phyloP scores from a whole-genome alignment of 1,139 yeast genomes.

The Zhuliangozyma parablackwelliae region DNA sequence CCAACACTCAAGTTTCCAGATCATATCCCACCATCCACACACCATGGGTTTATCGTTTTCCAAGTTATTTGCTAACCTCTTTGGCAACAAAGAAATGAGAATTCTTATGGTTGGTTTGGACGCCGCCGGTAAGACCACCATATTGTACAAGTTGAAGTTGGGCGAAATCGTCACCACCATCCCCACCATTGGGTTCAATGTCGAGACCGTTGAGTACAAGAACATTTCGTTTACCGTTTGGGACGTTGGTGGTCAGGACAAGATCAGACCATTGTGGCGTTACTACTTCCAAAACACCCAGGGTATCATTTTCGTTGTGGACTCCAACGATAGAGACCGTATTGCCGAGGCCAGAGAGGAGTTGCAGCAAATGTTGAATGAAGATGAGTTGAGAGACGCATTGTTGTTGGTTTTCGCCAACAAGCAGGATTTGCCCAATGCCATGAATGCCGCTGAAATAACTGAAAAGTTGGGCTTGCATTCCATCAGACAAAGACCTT shows the following conservation, averaged over 20 bases:
- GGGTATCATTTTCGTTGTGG: conserved; percentile 39
- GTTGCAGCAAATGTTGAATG: conserved; percentile 41
- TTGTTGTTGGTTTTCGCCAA: conserved; percentile 39
- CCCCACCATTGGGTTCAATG: conserved; percentile 41
- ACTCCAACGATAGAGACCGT: conserved; percentile 43
- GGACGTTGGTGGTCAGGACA: conserved; percentile 46
- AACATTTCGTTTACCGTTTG: conserved; percentile 40
- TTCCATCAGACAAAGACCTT: conserved; percentile 40
- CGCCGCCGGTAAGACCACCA: conserved; percentile 44
- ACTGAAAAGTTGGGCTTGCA: conserved; percentile 41
- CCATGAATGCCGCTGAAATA: conserved; percentile 43
- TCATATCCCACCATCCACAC: no score
- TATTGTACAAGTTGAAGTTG: conserved; percentile 38
- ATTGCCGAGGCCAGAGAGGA: conserved; percentile 43
- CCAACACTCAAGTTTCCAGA: no score
- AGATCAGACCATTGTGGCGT: conserved; percentile 43
- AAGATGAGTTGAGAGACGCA: conserved; percentile 41
- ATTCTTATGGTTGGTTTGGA: conserved; percentile 42
- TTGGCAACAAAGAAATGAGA: conserved; percentile 42
- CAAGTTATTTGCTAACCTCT: conserved; percentile 31
- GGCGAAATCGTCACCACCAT: conserved; percentile 41
- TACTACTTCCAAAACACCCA: conserved; percentile 42
- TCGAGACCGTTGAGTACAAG: conserved; percentile 40
- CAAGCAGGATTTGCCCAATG: conserved; percentile 42
- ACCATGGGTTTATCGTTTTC: conserved; percentile 36